These are phyloP conservation scores for Infundibulicybe gibba DNA, from an alignment of 768 basidiomycete species.

Conservation along the genomic window DNA sequence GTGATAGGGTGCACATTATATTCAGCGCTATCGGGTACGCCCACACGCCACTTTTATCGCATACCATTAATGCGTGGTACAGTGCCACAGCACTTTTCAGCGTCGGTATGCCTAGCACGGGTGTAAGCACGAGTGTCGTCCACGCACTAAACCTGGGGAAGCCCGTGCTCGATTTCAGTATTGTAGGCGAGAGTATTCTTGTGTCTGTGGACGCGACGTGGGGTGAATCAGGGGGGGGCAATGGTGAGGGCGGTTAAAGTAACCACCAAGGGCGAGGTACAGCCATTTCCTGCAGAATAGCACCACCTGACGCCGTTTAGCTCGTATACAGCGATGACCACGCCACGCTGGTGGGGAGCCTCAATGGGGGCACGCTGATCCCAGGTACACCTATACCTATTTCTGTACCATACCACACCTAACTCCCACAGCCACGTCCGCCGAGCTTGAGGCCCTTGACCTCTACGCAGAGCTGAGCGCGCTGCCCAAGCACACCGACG, in stretches of 20 bases:
- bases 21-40: slow-evolving; percentile 76
- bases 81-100: slow-evolving; percentile 72
- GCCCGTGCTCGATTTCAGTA: slow-evolving; percentile 16
- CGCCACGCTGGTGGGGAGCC: slow-evolving; percentile 30
- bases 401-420: background rate
- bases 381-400: slow-evolving; percentile 35
- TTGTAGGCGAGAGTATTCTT: slow-evolving; percentile 17
- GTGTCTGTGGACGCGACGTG: slow-evolving; percentile 19
- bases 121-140: slow-evolving; percentile 8
- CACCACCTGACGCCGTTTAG: slow-evolving; percentile 17
- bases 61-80: slow-evolving; percentile 3
- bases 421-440: slow-evolving; percentile 34
- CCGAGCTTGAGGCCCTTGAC: slow-evolving; percentile 51
- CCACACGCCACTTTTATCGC: background rate
- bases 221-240: slow-evolving; percentile 5
- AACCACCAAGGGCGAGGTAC: slow-evolving; percentile 37
- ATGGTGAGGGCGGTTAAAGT: slow-evolving; percentile 23
- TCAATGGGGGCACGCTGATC: slow-evolving; percentile 42
- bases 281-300: slow-evolving; percentile 1
- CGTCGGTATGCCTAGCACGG: slow-evolving; percentile 22
- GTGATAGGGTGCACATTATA: slow-evolving; percentile 38
- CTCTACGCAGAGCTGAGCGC: slow-evolving; percentile 54
- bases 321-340: slow-evolving; percentile 20
- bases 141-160: slow-evolving; percentile 15
- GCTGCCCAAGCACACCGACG: slow-evolving; percentile 57